Evolutionary conservation across 805 yeast species (phyloP), one percentile per base, ranked within the genome.

Genomic region (Candida tallmaniae): DNA sequence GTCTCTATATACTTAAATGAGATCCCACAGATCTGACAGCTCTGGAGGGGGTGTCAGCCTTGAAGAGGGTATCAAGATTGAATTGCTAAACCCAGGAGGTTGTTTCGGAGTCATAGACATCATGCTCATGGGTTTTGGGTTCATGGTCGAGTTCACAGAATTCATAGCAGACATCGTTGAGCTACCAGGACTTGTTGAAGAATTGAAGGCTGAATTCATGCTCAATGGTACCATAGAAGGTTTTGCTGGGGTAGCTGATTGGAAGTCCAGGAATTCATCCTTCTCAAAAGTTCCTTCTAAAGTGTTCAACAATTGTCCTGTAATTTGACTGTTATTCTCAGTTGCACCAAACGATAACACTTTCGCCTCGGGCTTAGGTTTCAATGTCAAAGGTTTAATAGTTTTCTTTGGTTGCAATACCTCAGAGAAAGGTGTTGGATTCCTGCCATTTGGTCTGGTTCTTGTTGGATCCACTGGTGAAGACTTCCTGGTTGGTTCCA

Each of bases 331-430:
- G 41, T 29, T 16, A 35, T 29, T 4, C 11, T 13, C 27, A 2
- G 31, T 27, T 3, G 62, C 60, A 0, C 64, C 65, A 44, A 57
- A 57, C 1, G 41, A 31, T 13, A 41, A 33, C 2, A 35, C 32
- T n/a, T 31, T 43, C 9, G 37, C 12, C 17, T 24, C 16, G 4
- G 35, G 9, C 8, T 39, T 35, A 6, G 21, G 23, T n/a, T 27
- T 39, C 16, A 40, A 27, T 5, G 39, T 24, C 25, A 35, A 36
- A 13, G 47, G 38, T 24, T 38, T 41, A 6, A 46, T 15, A 29
- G 32, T 29, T 23, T 28, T 24, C 21, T 14, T 44, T 6, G 38
- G 39, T 36, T 21, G 35, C 6, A 37, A 26, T n/a, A 34, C 12
- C 5, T 27, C 28, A 4, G 27, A 24, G 4, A 19, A 9, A 10